A percentile compares a stretch with the other conserved stretches of the same genome.
Evolutionary conservation across 2,329 filamentous ascomycete species (phyloP).

Genomic region (Huntiella savannae): DNA sequence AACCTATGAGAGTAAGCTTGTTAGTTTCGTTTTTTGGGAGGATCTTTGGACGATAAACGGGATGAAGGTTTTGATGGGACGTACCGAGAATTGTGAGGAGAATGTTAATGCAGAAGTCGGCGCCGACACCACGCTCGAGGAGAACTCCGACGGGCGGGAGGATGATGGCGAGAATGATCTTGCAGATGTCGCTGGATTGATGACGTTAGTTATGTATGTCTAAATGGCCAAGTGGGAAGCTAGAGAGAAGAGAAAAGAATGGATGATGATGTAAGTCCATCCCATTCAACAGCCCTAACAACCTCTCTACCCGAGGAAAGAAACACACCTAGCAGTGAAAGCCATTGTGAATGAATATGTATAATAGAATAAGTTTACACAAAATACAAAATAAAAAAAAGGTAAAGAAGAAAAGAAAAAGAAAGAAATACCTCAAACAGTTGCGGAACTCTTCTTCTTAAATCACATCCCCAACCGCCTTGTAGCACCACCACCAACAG

Average conservation of each 20-base stretch:
- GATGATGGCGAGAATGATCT: conserved; percentile 70
- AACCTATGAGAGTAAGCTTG: conserved; percentile 19
- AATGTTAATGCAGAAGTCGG: conserved; percentile 84
- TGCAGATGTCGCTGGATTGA: conserved; percentile 33
- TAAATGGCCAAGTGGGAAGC: background rate
- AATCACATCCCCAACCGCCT: background rate
- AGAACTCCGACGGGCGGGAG: conserved; percentile 83
- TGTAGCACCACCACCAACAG: background rate
- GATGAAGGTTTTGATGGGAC: conserved; percentile 2
- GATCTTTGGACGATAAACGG: background rate
- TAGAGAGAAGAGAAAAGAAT: background rate
- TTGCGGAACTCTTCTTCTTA: background rate
- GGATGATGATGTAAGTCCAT: background rate
- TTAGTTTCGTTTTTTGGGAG: background rate
- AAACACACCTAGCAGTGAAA: conserved; percentile 37
- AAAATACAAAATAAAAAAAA: background rate
- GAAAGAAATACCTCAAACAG: background rate
- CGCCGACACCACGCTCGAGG: conserved; percentile 78
- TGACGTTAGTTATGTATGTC: background rate
- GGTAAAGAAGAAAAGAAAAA: background rate
- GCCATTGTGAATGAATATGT: conserved; percentile 27
- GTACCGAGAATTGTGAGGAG: conserved; percentile 56
- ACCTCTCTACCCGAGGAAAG: background rate
- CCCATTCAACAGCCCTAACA: background rate
- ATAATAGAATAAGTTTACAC: background rate